A percentile compares a stretch with the other conserved stretches of the same genome.
Evolutionary conservation across 306 rosid species (phyloP).

Genomic region (Styphnolobium japonicum): DNA sequence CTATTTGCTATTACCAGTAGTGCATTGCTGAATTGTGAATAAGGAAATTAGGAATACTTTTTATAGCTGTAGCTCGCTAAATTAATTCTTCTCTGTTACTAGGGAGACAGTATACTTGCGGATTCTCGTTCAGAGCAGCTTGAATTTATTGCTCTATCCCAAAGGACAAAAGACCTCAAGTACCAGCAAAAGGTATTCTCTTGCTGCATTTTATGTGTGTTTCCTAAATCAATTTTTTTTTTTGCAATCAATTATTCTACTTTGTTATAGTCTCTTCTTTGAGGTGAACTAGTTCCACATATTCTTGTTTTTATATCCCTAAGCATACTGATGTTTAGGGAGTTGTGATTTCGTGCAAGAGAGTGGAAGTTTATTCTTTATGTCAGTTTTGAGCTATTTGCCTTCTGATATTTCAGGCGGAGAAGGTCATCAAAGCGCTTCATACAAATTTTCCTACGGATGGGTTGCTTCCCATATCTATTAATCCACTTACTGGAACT

Average conservation of each 20-base stretch:
- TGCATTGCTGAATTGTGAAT: neutral
- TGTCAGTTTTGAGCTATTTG: slow-evolving; percentile 30
- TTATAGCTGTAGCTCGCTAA: neutral
- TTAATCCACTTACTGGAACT: slow-evolving; percentile 68
- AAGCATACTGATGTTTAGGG: neutral
- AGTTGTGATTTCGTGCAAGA: neutral
- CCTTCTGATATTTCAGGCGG: slow-evolving; percentile 44
- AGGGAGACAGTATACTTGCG: slow-evolving; percentile 91
- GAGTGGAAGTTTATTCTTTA: slow-evolving; percentile 11
- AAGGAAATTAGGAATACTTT: slow-evolving; percentile 1
- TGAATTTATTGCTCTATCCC: slow-evolving; percentile 94
- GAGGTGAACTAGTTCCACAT: slow-evolving; percentile 1
- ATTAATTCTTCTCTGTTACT: slow-evolving; percentile 31
- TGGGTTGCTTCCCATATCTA: slow-evolving; percentile 82
- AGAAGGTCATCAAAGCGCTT: slow-evolving; percentile 65
- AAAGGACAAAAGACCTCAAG: slow-evolving; percentile 85
- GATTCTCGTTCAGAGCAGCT: slow-evolving; percentile 99
- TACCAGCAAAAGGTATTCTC: slow-evolving; percentile 69
- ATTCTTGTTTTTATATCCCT: slow-evolving; percentile 1
- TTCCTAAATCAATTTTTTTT: neutral
- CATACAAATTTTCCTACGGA: slow-evolving; percentile 67
- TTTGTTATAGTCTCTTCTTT: slow-evolving; percentile 6
- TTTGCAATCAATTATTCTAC: neutral
- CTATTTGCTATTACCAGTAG: slow-evolving; percentile 11
- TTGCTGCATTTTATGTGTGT: neutral